phyloP scores from a whole-genome alignment of 23 red algal species.

The Cyanidioschyzon merolae region DNA sequence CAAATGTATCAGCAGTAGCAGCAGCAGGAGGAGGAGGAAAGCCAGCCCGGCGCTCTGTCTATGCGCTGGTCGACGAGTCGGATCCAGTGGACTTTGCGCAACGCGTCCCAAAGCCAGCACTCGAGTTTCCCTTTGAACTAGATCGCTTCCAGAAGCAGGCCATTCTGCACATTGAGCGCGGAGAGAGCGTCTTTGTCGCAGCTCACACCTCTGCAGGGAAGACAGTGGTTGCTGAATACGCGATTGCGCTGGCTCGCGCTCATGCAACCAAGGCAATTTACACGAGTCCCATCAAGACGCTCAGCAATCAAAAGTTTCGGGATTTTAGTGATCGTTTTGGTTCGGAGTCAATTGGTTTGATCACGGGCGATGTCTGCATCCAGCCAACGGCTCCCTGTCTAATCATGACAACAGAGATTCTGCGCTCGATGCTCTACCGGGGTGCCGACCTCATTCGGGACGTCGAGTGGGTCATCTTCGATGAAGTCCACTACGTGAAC shows the following conservation, averaged over 20 bases:
- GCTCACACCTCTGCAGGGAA: constrained; percentile 91
- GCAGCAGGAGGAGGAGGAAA: not conserved
- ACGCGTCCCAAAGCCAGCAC: constrained; percentile 51
- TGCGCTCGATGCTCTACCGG: constrained; percentile 86
- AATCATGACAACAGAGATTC: constrained; percentile 93
- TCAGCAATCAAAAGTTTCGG: constrained; percentile 94
- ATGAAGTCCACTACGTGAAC: constrained; percentile 86
- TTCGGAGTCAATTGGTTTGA: constrained; percentile 44
- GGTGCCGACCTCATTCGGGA: constrained; percentile 79
- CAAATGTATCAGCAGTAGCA: no score
- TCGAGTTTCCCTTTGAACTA: constrained; percentile 58
- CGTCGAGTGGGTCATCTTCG: constrained; percentile 84
- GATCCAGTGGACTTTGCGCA: constrained; percentile 51
- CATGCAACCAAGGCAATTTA: constrained; percentile 77
- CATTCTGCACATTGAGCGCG: constrained; percentile 66
- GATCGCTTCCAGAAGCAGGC: constrained; percentile 82
- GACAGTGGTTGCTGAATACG: constrained; percentile 84
- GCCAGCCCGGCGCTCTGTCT: not conserved
- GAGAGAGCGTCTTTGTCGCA: constrained; percentile 86
- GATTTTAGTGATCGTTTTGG: constrained; percentile 61
- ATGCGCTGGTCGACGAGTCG: constrained; percentile 29
- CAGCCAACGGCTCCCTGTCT: constrained; percentile 64
- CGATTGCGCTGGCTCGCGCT: constrained; percentile 62
- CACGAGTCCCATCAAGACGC: constrained; percentile 87
- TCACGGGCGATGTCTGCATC: constrained; percentile 83